A percentile compares a stretch with the other conserved stretches of the same genome.
Conservation (phyloP, 805 yeast species). For the Lachancea cidri region DNA sequence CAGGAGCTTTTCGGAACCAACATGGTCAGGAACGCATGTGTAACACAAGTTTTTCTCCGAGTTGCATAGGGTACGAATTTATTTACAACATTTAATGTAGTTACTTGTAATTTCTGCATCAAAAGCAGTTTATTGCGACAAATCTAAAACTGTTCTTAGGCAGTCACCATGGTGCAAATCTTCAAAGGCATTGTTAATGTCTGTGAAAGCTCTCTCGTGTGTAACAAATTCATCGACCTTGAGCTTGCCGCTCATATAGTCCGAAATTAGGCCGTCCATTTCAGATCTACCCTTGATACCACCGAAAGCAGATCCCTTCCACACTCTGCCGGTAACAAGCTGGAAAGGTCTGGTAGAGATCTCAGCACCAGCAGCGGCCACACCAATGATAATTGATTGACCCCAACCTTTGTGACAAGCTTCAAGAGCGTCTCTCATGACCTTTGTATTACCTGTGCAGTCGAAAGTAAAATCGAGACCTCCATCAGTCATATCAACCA, state of each 20-base stretch:
- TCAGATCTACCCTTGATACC: conserved; percentile 98
- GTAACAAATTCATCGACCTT: conserved; percentile 95
- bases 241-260: conserved; percentile 72
- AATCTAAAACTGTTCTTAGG: conserved; percentile 81
- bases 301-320: conserved; percentile 99
- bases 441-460: conserved; percentile 94
- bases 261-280: conserved; percentile 84
- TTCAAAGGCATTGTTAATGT: conserved; percentile 85
- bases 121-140: conserved; percentile 21
- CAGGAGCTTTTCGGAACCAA: conserved; percentile 21
- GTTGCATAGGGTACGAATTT: background rate
- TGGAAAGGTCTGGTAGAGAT: conserved; percentile 97
- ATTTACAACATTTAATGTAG: background rate
- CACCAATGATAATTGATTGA: conserved; percentile 90
- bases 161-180: conserved; percentile 94
- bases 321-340: conserved; percentile 96
- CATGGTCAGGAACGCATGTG: conserved; percentile 13
- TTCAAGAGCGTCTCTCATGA: conserved; percentile 95
- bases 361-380: conserved; percentile 97
- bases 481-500: conserved; percentile 90
- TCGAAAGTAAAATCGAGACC: conserved; percentile 96
- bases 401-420: conserved; percentile 99
- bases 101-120: background rate
- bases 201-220: conserved; percentile 70
- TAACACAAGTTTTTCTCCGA: background rate